Conservation (phyloP, 202 grass and related monocot species). For the Setaria italica region DNA sequence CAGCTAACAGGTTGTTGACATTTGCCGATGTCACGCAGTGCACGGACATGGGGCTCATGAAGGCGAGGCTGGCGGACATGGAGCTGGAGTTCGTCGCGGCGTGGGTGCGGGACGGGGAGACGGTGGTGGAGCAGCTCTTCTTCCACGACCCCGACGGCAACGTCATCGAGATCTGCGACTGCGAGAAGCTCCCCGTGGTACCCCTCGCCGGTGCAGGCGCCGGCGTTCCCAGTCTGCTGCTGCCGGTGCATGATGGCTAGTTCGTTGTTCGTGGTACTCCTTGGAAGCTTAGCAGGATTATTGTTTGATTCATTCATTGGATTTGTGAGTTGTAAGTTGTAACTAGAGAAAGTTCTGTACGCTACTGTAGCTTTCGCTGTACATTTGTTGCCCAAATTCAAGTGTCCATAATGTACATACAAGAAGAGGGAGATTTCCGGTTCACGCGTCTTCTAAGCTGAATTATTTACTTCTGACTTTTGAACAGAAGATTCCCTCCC, state of each 20-base stretch:
- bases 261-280: background rate
- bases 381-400: background rate
- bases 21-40: constrained; percentile 57
- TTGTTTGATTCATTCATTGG: background rate
- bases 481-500: background rate
- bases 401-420: background rate
- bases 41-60: constrained; percentile 51
- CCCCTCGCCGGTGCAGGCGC: constrained; percentile 6
- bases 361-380: background rate
- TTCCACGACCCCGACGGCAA: constrained; percentile 86
- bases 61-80: constrained; percentile 51
- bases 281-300: background rate
- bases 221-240: background rate
- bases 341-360: background rate
- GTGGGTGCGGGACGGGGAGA: constrained; percentile 56
- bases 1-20: background rate
- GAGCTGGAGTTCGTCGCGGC: constrained; percentile 50
- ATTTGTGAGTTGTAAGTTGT: background rate
- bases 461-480: background rate
- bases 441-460: background rate
- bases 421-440: background rate
- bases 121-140: constrained; percentile 79
- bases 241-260: background rate
- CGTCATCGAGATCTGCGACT: constrained; percentile 84
- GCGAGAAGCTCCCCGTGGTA: constrained; percentile 69